phyloP scores from a whole-genome alignment of 345 rosid species.

The Acer saccharum region DNA sequence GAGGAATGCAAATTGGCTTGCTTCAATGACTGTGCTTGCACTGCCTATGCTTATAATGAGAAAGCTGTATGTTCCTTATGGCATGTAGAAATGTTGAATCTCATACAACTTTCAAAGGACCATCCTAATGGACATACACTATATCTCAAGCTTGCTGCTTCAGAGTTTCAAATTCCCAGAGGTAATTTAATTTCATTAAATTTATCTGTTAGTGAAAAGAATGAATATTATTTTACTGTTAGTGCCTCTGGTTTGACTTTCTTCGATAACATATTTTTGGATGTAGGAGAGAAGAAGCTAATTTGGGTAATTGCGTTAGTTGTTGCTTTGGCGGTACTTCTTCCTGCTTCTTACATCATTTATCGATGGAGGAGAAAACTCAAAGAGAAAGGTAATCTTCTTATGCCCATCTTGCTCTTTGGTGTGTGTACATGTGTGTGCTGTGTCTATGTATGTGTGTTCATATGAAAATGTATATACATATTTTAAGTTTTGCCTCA shows the following conservation, averaged over 20 bases:
- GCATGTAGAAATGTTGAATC: background rate
- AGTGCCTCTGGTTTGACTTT: background rate
- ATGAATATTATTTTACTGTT: background rate
- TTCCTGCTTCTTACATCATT: slow-evolving; percentile 1
- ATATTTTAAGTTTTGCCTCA: no score
- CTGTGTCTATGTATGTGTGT: no score
- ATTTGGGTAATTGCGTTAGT: slow-evolving; percentile 7
- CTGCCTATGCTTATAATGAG: no score
- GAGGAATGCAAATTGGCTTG: slow-evolving; percentile 11
- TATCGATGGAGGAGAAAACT: slow-evolving; percentile 11
- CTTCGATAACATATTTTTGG: background rate
- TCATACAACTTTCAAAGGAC: background rate
- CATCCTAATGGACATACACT: background rate
- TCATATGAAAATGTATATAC: no score
- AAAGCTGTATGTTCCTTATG: slow-evolving; percentile 7
- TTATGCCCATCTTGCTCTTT: no score
- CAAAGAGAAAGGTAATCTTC: slow-evolving; percentile 5
- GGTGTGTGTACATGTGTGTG: no score
- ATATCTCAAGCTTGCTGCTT: slow-evolving; percentile 16
- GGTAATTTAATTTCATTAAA: slow-evolving; percentile 1
- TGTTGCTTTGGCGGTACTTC: background rate
- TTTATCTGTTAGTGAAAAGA: no score
- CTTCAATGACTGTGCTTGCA: no score
- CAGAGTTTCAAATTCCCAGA: slow-evolving; percentile 16
- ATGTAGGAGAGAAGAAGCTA: background rate